These are phyloP conservation scores for Solanum arcanum DNA, from an alignment of 257 asterid genomes.

Conservation along the genomic window DNA sequence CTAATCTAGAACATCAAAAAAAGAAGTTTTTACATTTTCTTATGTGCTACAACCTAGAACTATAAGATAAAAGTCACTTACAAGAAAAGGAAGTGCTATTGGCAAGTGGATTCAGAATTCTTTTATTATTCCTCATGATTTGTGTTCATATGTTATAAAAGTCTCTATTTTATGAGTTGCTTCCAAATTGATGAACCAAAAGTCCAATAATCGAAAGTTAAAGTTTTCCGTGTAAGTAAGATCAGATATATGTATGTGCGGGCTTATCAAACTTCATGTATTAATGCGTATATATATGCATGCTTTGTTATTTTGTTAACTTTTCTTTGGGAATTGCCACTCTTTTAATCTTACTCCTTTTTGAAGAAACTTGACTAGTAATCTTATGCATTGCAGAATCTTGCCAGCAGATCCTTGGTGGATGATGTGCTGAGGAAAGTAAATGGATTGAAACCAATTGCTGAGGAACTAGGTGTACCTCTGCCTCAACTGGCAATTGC, in stretches of 20 bases:
- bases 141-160: not conserved
- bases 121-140: not conserved
- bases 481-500: slow-evolving; percentile 91
- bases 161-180: not conserved
- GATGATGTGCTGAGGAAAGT: slow-evolving; percentile 84
- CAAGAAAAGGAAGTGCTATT: not conserved
- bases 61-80: not conserved
- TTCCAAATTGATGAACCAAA: not conserved
- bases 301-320: not conserved
- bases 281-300: not conserved
- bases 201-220: not conserved
- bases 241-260: not conserved
- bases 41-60: not conserved
- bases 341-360: not conserved
- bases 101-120: not conserved
- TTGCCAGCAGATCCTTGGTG: slow-evolving; percentile 80
- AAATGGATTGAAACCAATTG: slow-evolving; percentile 70
- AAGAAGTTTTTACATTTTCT: not conserved
- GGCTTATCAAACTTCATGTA: not conserved
- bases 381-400: slow-evolving; percentile 44
- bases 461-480: slow-evolving; percentile 78
- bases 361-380: not conserved
- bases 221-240: not conserved
- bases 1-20: not conserved
- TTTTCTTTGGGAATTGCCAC: too few relatives aligned